Conservation (phyloP, 768 basidiomycete genomes). For the Rubroboletus satanas region DNA sequence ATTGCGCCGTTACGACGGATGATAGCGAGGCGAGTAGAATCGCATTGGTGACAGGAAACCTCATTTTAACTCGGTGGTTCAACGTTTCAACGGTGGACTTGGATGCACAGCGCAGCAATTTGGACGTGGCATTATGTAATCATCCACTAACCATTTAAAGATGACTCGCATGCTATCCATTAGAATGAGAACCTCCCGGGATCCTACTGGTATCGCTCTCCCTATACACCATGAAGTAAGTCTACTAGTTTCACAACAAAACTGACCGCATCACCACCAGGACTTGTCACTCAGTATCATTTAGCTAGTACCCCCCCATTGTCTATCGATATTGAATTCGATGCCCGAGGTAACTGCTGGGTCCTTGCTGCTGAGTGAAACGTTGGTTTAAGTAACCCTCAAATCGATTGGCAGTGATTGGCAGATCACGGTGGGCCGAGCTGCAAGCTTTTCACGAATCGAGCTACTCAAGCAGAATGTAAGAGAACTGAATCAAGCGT, state of each 20-base stretch:
- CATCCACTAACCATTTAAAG: not conserved
- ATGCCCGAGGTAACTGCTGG: not conserved
- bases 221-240: too few species aligned
- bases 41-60: not conserved
- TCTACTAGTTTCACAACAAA: too few species aligned
- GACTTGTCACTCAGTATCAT: not conserved
- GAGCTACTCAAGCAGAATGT: not conserved
- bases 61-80: constrained; percentile 11
- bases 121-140: constrained; percentile 2
- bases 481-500: not conserved
- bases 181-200: too few species aligned
- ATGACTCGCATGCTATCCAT: too few species aligned
- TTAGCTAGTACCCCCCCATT: not conserved
- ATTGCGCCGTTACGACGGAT: constrained; percentile 54
- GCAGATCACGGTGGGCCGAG: not conserved
- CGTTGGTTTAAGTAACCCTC: not conserved
- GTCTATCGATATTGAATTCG: not conserved
- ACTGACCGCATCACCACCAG: not conserved
- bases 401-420: not conserved
- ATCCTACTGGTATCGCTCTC: too few species aligned
- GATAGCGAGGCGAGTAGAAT: constrained; percentile 22
- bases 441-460: not conserved
- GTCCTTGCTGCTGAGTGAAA: not conserved
- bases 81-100: not conserved
- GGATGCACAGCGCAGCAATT: not conserved